Evolutionary conservation across 2,329 filamentous ascomycete species (phyloP), one percentile per base, ranked within the genome.

Genomic region (Fusarium armeniacum): DNA sequence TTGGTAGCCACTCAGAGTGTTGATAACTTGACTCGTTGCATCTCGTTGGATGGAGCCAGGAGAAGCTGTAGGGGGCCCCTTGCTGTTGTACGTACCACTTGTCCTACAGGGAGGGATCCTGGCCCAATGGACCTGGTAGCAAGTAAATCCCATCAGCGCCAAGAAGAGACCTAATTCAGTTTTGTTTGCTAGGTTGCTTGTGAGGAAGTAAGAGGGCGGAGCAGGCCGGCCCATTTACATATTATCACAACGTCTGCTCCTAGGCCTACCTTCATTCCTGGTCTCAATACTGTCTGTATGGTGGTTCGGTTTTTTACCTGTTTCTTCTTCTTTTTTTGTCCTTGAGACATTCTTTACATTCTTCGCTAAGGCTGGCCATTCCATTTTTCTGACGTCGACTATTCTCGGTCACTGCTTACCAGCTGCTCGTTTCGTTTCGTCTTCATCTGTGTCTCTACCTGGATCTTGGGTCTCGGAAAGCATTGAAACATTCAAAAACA

Each of bases 241-340:
- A 74, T 73, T 74, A 74, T 74, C 70, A 70, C 59, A 44, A 66
- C 69, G 56, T 61, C 61, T 65, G 70, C 72, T 67, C 72, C 54
- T 53, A 50, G 50, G 38, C 38, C 44, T 58, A 49, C 52, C 51
- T 69, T 60, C 65, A 71, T 71, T 71, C 64, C 69, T 71, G 28
- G 51, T 47, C 35, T 52, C 59, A 47, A 45, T 51, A 51, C 68
- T 56, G 65, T 66, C 66, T 30, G 28, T 38, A 65, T 58, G 47
- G 67, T 70, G 44, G 50, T 55, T 64, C 41, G 22, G 41, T 55
- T 64, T 35, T 20, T 53, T 65, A 36, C 50, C 40, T 54, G 35
- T 38, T 64, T 69, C 20, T 41, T 46, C 24, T 35, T 66, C 22
- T 57, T 36, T 35, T 28, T 54, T 46, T 26, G 36, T 62, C 55